Conservation (phyloP, 108 stramenopile genomes). For the Nitzschia palea region DNA sequence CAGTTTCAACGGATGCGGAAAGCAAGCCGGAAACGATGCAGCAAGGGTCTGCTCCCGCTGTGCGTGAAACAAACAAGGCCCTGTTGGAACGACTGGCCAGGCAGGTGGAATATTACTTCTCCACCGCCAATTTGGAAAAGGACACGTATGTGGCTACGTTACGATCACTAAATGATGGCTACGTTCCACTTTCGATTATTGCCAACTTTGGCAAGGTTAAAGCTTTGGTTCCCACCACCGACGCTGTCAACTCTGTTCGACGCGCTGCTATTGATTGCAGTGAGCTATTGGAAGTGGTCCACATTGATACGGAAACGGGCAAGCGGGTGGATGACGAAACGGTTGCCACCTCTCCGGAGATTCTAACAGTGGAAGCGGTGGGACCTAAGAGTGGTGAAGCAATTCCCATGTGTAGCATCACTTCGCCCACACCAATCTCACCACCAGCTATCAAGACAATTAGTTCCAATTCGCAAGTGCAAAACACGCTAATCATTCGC, state of each 20-base stretch:
- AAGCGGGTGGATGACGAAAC: constrained; percentile 19
- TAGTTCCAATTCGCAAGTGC: constrained; percentile 1
- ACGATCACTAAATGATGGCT: constrained; percentile 49
- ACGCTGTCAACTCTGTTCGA: constrained; percentile 20
- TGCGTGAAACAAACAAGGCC: constrained; percentile 10
- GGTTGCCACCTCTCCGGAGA: neutral
- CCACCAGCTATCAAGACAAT: neutral
- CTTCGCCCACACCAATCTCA: neutral
- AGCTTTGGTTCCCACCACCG: constrained; percentile 25
- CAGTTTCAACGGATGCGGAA: neutral
- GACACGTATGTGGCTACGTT: constrained; percentile 58
- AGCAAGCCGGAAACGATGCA: neutral
- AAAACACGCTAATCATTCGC: constrained; percentile 52
- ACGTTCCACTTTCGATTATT: constrained; percentile 56
- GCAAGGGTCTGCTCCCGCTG: neutral
- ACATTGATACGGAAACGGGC: constrained; percentile 35
- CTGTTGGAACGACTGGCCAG: constrained; percentile 26
- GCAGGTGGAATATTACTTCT: constrained; percentile 66
- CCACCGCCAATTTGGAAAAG: constrained; percentile 40
- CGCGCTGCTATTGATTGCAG: constrained; percentile 37
- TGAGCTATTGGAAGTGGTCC: constrained; percentile 43
- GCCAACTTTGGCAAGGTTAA: constrained; percentile 60
- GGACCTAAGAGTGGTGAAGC: constrained; percentile 31
- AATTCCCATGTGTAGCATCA: constrained; percentile 15
- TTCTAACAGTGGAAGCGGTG: constrained; percentile 24